Evolutionary conservation across 371 early-diverging fungal genomes (phyloP), one percentile per base, ranked within the genome.

Genomic region (Zychaea mexicana): DNA sequence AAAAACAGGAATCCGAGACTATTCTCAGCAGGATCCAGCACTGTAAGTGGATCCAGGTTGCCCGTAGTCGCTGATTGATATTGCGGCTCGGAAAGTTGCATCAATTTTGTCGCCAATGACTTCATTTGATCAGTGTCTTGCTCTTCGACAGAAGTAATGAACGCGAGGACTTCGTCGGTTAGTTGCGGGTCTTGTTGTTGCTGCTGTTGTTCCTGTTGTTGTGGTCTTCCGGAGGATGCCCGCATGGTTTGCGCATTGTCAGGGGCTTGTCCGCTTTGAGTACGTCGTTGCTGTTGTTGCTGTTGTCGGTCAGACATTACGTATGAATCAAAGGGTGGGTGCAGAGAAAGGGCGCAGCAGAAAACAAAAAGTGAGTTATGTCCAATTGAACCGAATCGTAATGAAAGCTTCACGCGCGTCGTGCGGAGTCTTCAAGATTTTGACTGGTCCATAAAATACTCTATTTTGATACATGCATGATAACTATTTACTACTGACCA

Each of bases 1-100:
- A 91, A 85, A 61, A 78, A 82, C 5, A 86, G 68, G 66, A 85
- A 92, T 30, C 80, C 85, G 19, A 89, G 68, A 28, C 85, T 83
- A 57, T 85, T 77, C 3, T 36, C 26, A 7, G 60, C 63, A 26
- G 89, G 89, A 57, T 85, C 76, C 36, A 92, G 69, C 13, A 77
- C 62, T n/a, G 77, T 79, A 6, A 90, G 62, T 5, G 89, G 90
- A 70, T 89, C 88, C 5, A 65, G 58, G 33, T 78, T 72, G 30
- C 77, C 79, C 12, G 75, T 59, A 7, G 83, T 67, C 27, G 69
- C 55, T 2, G 74, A 61, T 24, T 69, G 56, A 33, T 81, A 73
- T 54, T 76, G 72, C 21, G 65, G 52, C 27, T 71, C 66, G 7
- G 67, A 65, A 39, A 52, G 36, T 22, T 19, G 31, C 12, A 19